phyloP scores from a whole-genome alignment of 805 yeast genomes.

The Torulaspora indica region DNA sequence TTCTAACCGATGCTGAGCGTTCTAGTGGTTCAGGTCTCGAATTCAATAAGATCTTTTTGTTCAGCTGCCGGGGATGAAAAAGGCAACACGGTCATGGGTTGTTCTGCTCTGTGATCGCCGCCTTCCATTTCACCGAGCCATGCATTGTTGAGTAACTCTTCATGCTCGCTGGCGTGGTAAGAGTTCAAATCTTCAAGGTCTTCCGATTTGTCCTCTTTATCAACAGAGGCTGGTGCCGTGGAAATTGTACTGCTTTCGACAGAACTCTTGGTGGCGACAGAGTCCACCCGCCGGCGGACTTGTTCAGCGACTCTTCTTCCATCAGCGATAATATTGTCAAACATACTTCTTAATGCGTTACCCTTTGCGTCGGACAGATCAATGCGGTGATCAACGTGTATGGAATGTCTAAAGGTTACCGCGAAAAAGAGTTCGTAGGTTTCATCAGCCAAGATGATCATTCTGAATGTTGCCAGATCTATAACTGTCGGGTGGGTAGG shows the following conservation, averaged over 20 bases:
- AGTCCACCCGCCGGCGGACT: constrained; percentile 83
- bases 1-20: not conserved
- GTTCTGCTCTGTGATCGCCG: constrained; percentile 13
- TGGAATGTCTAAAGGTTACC: constrained; percentile 57
- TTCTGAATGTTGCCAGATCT: constrained; percentile 82
- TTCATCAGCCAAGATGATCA: constrained; percentile 92
- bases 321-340: constrained; percentile 86
- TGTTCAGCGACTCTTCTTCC: constrained; percentile 88
- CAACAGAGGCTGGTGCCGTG: constrained; percentile 4
- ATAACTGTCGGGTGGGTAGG: constrained; percentile 72
- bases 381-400: constrained; percentile 58
- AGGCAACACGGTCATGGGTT: constrained; percentile 16
- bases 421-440: constrained; percentile 83
- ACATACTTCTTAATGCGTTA: constrained; percentile 73
- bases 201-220: constrained; percentile 23
- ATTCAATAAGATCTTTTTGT: constrained; percentile 30
- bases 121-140: constrained; percentile 29
- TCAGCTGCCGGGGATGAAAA: constrained; percentile 11
- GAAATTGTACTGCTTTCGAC: constrained; percentile 15
- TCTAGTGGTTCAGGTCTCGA: constrained; percentile 30
- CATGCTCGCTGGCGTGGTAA: constrained; percentile 31
- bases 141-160: constrained; percentile 27
- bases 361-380: constrained; percentile 42
- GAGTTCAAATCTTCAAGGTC: constrained; percentile 33
- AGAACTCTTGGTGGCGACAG: constrained; percentile 43